Evolutionary conservation across 179 eudicot species (phyloP), one percentile per base, ranked within the genome.

Genomic region (Carnegiea gigantea): DNA sequence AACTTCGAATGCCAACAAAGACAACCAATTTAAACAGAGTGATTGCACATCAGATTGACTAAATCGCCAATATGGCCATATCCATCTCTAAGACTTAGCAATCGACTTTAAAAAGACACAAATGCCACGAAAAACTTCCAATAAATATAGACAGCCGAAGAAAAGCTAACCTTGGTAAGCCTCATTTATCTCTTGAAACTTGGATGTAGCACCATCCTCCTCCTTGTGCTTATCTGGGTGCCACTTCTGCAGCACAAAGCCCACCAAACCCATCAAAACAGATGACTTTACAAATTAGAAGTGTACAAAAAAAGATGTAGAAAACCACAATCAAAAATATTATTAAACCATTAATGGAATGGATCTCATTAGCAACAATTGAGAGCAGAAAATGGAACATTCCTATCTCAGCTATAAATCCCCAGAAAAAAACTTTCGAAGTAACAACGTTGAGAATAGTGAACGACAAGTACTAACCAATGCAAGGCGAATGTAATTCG

Each of bases 161-260:
- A 13, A 48, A 36, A 28, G 78, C 91, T 70, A 77, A 95, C 98
- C 98, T 79, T 89, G 93, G 85, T 95, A 95, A 78, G 98, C 98
- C 81, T 95, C 98, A 60, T 89, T 93, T 38, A 95, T 95, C 84
- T 95, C 94, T 84, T 95, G 98, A 87, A 95, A 95, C 84, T 81
- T 93, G 14, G 93, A 88, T 80, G 97, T 93, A 51, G 92, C 83
- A 26, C 64, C 80, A 75, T 87, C 93, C 82, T 90, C 85, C 21
- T 80, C 91, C 75, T 92, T 92, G 65, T 86, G 86, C 88, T 95
- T 95, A 84, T 95, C 98, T 13, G 98, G 98, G 84, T 95, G 98
- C 97, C 98, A 95, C 89, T 92, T 93, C 98, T 95, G 85, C 78
- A 75, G 9, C 83, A 65, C 78, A 86, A 64, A 53, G 11, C 36